Percentiles rank a stretch among this genome's conserved stretches.
These are phyloP conservation scores for Microcyclospora pomicola DNA, from an alignment of 2,329 filamentous ascomycete species.

Conservation along the genomic window DNA sequence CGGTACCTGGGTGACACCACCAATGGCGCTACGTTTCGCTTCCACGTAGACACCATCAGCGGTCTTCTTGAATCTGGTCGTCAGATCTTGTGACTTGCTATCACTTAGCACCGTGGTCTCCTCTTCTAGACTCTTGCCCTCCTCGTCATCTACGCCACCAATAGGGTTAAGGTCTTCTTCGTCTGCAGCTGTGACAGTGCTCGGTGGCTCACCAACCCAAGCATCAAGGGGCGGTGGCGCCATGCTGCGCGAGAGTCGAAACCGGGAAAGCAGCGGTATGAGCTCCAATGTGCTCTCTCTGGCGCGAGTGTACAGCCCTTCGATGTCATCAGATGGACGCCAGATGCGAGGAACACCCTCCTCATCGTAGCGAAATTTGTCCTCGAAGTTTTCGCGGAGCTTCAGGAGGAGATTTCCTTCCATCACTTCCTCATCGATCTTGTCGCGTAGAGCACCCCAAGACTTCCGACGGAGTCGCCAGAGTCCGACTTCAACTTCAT, in stretches of 20 bases:
- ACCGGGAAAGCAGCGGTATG: slow-evolving; percentile 76
- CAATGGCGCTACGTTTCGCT: slow-evolving; percentile 91
- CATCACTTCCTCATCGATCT: slow-evolving; percentile 95
- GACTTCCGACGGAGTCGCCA: slow-evolving; percentile 90
- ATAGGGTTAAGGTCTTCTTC: slow-evolving; percentile 84
- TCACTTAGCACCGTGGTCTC: slow-evolving; percentile 93
- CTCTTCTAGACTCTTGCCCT: slow-evolving; percentile 80
- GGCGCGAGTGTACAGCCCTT: slow-evolving; percentile 83
- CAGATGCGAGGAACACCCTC: slow-evolving; percentile 89
- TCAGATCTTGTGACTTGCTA: slow-evolving; percentile 77
- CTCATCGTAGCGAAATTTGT: slow-evolving; percentile 97
- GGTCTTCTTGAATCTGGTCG: slow-evolving; percentile 93
- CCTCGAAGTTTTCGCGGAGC: slow-evolving; percentile 94
- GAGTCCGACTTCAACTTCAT: slow-evolving; percentile 81
- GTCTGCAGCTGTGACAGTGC: slow-evolving; percentile 61
- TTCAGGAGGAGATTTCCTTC: slow-evolving; percentile 93
- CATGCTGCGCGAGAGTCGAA: slow-evolving; percentile 62
- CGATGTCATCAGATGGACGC: slow-evolving; percentile 93
- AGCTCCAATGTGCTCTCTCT: slow-evolving; percentile 83
- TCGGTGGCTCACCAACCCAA: slow-evolving; percentile 70
- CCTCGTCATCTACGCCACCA: slow-evolving; percentile 81
- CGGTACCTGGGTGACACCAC: slow-evolving; percentile 84
- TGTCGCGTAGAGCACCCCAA: slow-evolving; percentile 78
- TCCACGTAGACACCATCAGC: slow-evolving; percentile 97
- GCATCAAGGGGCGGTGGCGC: slow-evolving; percentile 66